Evolutionary conservation across 139 green algal species (phyloP).

Genomic region (Chlamydomonas sp.): DNA sequence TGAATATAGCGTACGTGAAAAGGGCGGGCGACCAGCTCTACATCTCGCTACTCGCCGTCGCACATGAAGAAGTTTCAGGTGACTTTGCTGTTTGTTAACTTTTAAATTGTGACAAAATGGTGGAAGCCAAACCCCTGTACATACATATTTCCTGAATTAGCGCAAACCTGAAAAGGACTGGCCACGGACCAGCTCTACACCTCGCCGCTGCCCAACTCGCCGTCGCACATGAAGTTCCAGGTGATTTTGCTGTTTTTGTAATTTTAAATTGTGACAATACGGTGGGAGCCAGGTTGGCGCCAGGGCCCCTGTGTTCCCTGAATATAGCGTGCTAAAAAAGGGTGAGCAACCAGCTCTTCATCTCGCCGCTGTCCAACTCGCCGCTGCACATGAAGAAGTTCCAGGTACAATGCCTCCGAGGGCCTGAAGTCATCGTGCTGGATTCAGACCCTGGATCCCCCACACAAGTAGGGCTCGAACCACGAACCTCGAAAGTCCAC

Average conservation of each 20-base stretch:
- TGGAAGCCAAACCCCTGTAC: too few relatives aligned
- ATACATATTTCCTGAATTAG: too few relatives aligned
- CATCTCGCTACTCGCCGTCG: slow-evolving; percentile 42
- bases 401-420: too few relatives aligned
- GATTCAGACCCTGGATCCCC: slow-evolving; percentile 33
- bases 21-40: slow-evolving; percentile 46
- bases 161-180: too few relatives aligned
- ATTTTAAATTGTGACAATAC: too few relatives aligned
- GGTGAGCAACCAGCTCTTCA: slow-evolving; percentile 47
- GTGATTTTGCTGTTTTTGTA: too few relatives aligned
- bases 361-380: slow-evolving; percentile 43
- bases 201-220: slow-evolving; percentile 39
- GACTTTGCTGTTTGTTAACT: too few relatives aligned
- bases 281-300: too few relatives aligned
- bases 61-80: slow-evolving; percentile 55
- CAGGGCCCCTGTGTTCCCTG: too few relatives aligned
- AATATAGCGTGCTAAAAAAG: slow-evolving; percentile 22
- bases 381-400: slow-evolving; percentile 50
- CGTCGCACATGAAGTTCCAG: slow-evolving; percentile 51
- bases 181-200: slow-evolving; percentile 50
- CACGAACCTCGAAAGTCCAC: slow-evolving; percentile 45
- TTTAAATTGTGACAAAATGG: too few relatives aligned
- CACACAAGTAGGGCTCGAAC: slow-evolving; percentile 48
- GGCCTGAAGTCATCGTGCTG: too few relatives aligned
- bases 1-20: slow-evolving; percentile 23